Conservation (phyloP, 192 early-diverging fungal species). For the Coemansia guatemalensis region DNA sequence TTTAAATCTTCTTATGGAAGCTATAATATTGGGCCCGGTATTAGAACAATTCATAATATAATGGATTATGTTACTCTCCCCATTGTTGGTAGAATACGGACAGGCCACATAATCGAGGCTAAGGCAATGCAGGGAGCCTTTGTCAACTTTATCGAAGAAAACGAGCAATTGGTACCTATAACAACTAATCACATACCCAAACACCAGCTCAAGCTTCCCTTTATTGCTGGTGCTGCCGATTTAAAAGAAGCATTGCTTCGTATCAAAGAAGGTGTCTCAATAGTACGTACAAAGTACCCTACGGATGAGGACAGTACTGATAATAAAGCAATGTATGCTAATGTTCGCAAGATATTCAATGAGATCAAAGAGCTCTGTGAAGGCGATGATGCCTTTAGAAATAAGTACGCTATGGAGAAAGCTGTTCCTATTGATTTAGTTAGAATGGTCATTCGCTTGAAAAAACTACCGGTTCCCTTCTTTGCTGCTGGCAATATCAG, state of each 20-base stretch:
- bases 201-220: background rate
- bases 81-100: conserved; percentile 94
- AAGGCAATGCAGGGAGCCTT: conserved; percentile 40
- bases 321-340: conserved; percentile 83
- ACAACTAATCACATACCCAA: conserved; percentile 71
- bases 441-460: background rate
- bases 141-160: conserved; percentile 27
- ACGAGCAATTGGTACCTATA: conserved; percentile 57
- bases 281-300: conserved; percentile 83
- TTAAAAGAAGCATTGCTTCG: background rate
- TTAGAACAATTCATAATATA: conserved; percentile 73
- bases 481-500: conserved; percentile 94
- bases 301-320: conserved; percentile 89
- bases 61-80: conserved; percentile 88
- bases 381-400: background rate
- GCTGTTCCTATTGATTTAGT: background rate
- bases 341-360: conserved; percentile 70
- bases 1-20: background rate
- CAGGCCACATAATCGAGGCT: conserved; percentile 96
- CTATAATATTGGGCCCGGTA: background rate
- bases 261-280: conserved; percentile 74
- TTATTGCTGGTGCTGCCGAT: background rate
- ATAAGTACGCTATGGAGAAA: background rate
- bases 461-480: conserved; percentile 91
- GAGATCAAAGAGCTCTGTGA: conserved; percentile 62